Conservation (phyloP, 805 yeast species). For the Barnettozyma botsteinii region DNA sequence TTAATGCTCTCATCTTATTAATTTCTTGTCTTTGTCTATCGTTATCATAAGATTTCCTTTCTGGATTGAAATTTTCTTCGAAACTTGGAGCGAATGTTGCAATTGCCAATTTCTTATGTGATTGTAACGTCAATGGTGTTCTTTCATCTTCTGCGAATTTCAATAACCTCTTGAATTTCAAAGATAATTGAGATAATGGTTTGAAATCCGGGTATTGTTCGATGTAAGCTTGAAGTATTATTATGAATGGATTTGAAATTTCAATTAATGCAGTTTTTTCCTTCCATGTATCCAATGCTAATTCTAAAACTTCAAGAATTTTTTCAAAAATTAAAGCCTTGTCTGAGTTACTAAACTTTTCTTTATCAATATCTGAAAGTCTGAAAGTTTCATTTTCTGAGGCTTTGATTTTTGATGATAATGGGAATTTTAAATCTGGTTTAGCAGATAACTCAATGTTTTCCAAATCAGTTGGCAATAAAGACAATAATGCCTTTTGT, state of each 20-base stretch:
- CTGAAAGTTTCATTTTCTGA: conserved; percentile 11
- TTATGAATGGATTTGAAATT: conserved; percentile 42
- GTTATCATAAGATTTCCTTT: conserved; percentile 84
- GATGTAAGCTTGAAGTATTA: conserved; percentile 36
- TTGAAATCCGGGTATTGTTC: conserved; percentile 31
- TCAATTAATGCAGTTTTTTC: conserved; percentile 59
- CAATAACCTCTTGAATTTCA: conserved; percentile 43
- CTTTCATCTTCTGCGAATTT: conserved; percentile 46
- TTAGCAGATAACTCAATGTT: conserved; percentile 9
- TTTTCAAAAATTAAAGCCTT: conserved; percentile 25
- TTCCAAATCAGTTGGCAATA: conserved; percentile 33
- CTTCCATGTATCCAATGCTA: conserved; percentile 45
- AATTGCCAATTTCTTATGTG: conserved; percentile 79
- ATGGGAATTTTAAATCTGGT: conserved; percentile 20
- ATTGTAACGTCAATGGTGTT: conserved; percentile 72
- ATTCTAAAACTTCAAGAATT: conserved; percentile 27
- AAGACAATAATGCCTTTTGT: conserved; percentile 43
- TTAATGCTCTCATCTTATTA: conserved; percentile 72
- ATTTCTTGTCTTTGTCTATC: conserved; percentile 78
- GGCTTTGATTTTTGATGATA: conserved; percentile 13
- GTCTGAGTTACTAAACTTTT: conserved; percentile 25
- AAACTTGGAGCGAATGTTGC: conserved; percentile 84
- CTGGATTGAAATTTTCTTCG: conserved; percentile 95
- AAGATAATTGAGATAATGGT: conserved; percentile 30
- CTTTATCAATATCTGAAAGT: conserved; percentile 20